These are phyloP conservation scores for Phycomyces nitens DNA, from an alignment of 192 early-diverging fungal genomes.

Conservation along the genomic window DNA sequence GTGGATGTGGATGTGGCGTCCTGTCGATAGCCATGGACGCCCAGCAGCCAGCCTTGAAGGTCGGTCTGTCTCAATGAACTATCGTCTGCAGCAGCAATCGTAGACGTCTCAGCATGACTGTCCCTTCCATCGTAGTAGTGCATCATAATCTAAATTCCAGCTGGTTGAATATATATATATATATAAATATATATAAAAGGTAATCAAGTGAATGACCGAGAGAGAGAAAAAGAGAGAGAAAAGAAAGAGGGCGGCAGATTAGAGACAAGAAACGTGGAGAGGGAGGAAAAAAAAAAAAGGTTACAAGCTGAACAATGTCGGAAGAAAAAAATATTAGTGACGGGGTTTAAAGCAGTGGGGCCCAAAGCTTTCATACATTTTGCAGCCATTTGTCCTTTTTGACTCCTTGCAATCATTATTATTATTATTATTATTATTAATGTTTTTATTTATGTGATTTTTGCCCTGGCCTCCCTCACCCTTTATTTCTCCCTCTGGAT, in stretches of 20 bases:
- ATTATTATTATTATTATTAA: too few relatives aligned
- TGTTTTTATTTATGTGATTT: too few relatives aligned
- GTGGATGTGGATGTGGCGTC: background rate
- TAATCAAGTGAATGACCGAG: background rate
- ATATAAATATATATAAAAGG: background rate
- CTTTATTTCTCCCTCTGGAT: too few relatives aligned
- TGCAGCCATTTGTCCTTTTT: too few relatives aligned
- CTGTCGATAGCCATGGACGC: constrained; percentile 12
- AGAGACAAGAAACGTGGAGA: background rate
- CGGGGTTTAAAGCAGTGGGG: too few relatives aligned
- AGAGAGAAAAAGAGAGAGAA: background rate
- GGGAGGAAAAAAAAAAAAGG: constrained; percentile 3
- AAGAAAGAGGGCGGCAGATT: background rate
- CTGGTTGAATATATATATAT: background rate
- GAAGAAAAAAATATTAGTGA: background rate
- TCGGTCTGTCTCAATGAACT: background rate
- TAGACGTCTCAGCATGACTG: background rate
- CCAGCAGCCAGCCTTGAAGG: constrained; percentile 15
- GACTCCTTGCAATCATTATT: too few relatives aligned
- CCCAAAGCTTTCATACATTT: too few relatives aligned
- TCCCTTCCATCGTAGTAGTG: background rate
- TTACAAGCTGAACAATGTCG: background rate
- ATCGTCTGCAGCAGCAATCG: background rate
- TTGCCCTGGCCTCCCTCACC: too few relatives aligned
- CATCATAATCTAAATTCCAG: constrained; percentile 6